Evolutionary conservation across 2,329 filamentous ascomycete species (phyloP), one percentile per base, ranked within the genome.

Genomic region (Lachnellula willkommii): DNA sequence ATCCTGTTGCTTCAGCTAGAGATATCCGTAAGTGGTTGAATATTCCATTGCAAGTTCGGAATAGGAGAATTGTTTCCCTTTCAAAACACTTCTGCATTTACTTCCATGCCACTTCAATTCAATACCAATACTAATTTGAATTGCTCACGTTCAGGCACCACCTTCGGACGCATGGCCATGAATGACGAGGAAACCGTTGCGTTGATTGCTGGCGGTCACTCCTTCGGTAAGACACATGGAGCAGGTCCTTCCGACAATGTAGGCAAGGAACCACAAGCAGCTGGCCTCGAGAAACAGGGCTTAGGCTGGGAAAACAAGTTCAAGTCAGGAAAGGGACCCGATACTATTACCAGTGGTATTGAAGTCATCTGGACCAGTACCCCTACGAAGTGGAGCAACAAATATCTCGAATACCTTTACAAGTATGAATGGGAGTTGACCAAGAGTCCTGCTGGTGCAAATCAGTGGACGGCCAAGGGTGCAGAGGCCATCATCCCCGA

Each of bases 321-420:
- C 71, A 77, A 77, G 58, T 75, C 79, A 9, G 88, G 88, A 64
- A 87, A 85, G 66, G 88, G 85, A n/a, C 75, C 81, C 26, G 77
- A 91, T 68, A 79, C 87, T 70, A 89, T 89, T 74, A 91, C 88
- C 61, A 85, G 80, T 63, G 88, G 88, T 51, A 78, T 92, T 2
- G 88, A 92, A 73, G 88, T 92, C 47, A 89, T 79, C 70, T 92
- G 88, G 88, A 90, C 87, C 65, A 83, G 79, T 70, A 88, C 84
- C 17, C 88, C 88, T 1, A 84, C 80, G 62, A 83, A 89, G 76
- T 92, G 87, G 87, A 88, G 80, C 78, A 86, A 87, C 35, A 50
- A 52, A 40, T 92, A 81, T 76, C 79, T 92, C 58, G 82, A 88
- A 68, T 89, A 89, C 71, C 81, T 92, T 36, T 89, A 88, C 79